Evolutionary conservation across 2,329 filamentous ascomycete species (phyloP), one percentile per base, ranked within the genome.

Genomic region (Onygenales sp.): DNA sequence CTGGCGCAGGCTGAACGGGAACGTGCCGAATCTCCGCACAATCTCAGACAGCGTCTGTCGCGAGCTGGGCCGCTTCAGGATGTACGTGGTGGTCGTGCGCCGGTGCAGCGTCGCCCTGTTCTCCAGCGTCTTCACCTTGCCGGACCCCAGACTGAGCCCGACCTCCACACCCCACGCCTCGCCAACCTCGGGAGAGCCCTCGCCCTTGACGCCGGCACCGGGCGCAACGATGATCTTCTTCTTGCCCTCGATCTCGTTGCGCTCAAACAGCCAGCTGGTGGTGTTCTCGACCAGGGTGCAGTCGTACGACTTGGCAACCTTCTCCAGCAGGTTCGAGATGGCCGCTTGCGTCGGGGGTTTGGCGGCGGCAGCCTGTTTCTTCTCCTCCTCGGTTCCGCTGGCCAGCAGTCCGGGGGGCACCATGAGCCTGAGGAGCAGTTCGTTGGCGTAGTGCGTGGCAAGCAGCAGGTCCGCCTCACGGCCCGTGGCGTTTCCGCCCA

Each of bases 121-220:
- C 66, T 89, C 84, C 57, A 95, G 78, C 62, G 79, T 85, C 85
- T 97, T 98, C 73, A 95, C 87, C 80, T 98, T 98, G 69, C 93
- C 93, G 58, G 83, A 85, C 60, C 91, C 91, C 64, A 93, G 77
- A 73, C 87, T 93, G 68, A 98, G 83, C 63, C 92, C 92, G 69
- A 96, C 84, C 79, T 98, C 93, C 53, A 98, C 89, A 72, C 93
- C 93, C 93, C 93, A 98, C 57, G 95, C 91, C 70, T 98, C 93
- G 61, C 89, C 86, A 54, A 95, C 76, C 66, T 94, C 92, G 54
- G 93, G 87, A 54, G 83, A 73, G 66, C 93, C 93, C 57, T 98
- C 93, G 54, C 92, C 92, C 77, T 90, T 94, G 68, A 87, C 84
- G 65, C 96, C 90, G 50, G 84, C 82, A 36, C 90, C 87, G 27